Conservation (phyloP, 2,329 filamentous ascomycete species). For the Penicillium concentricum region DNA sequence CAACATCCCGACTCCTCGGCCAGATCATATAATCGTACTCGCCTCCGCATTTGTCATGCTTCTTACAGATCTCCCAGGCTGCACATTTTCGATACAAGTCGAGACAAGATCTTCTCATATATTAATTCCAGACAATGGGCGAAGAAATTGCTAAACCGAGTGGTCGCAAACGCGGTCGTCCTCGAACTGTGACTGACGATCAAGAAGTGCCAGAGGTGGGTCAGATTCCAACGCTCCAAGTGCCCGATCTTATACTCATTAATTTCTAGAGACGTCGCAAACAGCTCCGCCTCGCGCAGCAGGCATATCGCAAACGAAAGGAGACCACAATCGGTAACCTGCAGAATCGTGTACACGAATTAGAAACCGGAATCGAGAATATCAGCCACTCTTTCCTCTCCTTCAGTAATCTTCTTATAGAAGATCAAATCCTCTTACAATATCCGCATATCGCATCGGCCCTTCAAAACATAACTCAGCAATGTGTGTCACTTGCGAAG, state of each 20-base stretch:
- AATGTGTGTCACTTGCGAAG: slow-evolving; percentile 26
- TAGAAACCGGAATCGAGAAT: slow-evolving; percentile 25
- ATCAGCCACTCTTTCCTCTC: slow-evolving; percentile 28
- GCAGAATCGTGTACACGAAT: slow-evolving; percentile 23
- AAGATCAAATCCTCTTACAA: slow-evolving; percentile 15
- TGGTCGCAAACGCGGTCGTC: slow-evolving; percentile 27
- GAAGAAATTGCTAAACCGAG: slow-evolving; percentile 9
- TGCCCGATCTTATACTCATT: slow-evolving; percentile 4
- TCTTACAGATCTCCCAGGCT: neutral
- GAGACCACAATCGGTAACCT: slow-evolving; percentile 26
- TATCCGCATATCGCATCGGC: slow-evolving; percentile 21
- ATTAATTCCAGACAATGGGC: neutral
- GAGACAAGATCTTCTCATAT: neutral
- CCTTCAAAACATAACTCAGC: slow-evolving; percentile 23
- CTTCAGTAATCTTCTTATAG: slow-evolving; percentile 26
- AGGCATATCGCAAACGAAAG: slow-evolving; percentile 28
- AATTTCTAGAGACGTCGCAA: slow-evolving; percentile 25
- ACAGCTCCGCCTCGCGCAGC: slow-evolving; percentile 27
- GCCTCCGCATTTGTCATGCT: neutral
- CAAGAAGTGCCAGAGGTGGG: slow-evolving; percentile 26
- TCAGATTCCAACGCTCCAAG: neutral
- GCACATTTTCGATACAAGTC: neutral
- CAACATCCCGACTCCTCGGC: neutral
- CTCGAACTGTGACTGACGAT: slow-evolving; percentile 21
- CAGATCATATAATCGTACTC: neutral